A percentile compares a stretch with the other conserved stretches of the same genome.
Evolutionary conservation across 176 grass and related monocot genomes (phyloP).

Genomic region (Rhipidocladum racemiflorum): DNA sequence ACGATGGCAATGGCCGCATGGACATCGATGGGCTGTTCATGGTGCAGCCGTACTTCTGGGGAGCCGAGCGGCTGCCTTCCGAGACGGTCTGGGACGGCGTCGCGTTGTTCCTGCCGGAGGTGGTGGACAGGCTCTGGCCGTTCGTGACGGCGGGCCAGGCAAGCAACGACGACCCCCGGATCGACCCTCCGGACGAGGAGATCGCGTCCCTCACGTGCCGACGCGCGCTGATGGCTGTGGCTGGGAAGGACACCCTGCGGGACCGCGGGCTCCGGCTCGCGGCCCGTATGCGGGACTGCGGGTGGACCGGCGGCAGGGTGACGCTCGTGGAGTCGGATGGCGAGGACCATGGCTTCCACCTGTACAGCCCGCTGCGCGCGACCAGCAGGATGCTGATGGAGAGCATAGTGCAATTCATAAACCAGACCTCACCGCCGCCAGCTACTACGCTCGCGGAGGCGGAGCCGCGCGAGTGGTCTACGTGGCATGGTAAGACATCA

Average conservation of each 20-base stretch:
- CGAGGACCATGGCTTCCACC: conserved; percentile 14
- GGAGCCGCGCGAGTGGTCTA: neutral
- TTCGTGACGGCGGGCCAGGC: neutral
- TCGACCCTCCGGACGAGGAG: neutral
- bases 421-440: neutral
- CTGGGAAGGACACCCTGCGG: neutral
- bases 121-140: neutral
- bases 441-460: neutral
- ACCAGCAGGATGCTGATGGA: neutral
- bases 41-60: conserved; percentile 14
- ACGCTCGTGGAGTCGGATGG: neutral
- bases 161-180: conserved; percentile 11
- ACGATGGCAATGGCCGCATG: neutral
- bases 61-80: neutral
- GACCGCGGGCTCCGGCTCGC: neutral
- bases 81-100: neutral
- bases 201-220: neutral
- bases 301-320: neutral
- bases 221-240: neutral
- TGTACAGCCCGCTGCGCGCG: neutral
- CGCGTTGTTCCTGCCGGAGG: neutral
- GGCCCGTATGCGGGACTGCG: neutral
- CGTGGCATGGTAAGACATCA: neutral
- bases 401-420: conserved; percentile 1
- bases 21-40: neutral